Base-by-base conservation (phyloP, 257 asterid species). In the Oldenlandia corymbosa region DNA sequence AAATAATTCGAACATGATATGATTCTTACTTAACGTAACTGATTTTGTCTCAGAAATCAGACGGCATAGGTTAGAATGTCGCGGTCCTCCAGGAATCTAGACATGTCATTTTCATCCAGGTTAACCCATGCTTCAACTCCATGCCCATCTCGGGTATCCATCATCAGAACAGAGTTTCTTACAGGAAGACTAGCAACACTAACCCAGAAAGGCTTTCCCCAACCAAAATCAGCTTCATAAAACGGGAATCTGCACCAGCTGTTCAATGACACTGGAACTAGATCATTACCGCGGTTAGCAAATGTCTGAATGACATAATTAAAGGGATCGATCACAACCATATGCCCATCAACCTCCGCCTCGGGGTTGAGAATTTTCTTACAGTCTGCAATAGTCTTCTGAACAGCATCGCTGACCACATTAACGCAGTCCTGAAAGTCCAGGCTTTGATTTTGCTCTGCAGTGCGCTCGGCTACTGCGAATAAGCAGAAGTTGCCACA, bases 111-210 rank as follows among this genome's bases (percentile, higher is more conserved):
- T 58, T 73, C 70, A 3, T 74, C 69, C 75, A 78, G 64, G 64
- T 47, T 64, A 20, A 70, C 66, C 83, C 83, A 78, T 6, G 77
- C 77, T 36, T 76, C 81, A 20, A 73, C 70, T 24, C 82, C 82
- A 63, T 73, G 49, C 24, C 73, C 70, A 5, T 77, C 75, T 27
- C 34, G 67, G 20, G 72, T 71, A 65, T 78, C 76, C 64, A 78
- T 58, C 52, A 77, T 51, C 30, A 73, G 41, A 49, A 64, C 54
- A 30, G 64, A 45, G 17, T 77, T 73, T 30, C 48, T 28, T 1
- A 69, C 45, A 2, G 76, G 74, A 18, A 54, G 62, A 39, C 64
- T 36, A 0, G 43, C 72, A 54, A 73, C 30, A 54, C 79, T 73
- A 28, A 73, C 71, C 82, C 82, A 77, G 1, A 28, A 24, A 0